Evolutionary conservation across 306 rosid genomes (phyloP), one percentile per base, ranked within the genome.

Genomic region (Corylus avellana): DNA sequence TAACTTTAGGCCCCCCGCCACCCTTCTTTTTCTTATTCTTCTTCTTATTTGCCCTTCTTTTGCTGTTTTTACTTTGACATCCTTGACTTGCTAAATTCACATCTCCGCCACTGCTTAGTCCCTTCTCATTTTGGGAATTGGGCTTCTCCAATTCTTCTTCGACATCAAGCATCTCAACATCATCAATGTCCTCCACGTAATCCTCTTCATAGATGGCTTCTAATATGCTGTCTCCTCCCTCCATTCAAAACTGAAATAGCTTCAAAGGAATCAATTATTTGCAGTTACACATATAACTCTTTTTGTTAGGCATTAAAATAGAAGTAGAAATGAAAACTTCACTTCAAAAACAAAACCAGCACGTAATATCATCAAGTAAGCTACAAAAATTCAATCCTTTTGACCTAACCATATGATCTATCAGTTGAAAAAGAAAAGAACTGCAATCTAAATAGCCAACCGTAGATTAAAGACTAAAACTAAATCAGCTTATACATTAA

Each of bases 121-220:
- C 89, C 72, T 35, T 54, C 74, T 54, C 82, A 58, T 64, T 72
- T 3, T 27, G 74, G 6, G 84, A 77, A 73, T 73, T 69, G 29
- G 64, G 75, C n/a, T 89, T 91, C 77, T 91, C 78, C 47, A 95
- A 66, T 79, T 92, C 98, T 85, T 91, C 97, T 80, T 94, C 98
- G 18, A 91, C 82, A 80, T 92, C 98, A 12, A 83, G 22, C 98
- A 95, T 95, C 32, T 95, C 98, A 76, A 95, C 92, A 67, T 94
- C 87, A 1, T 82, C 86, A 42, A 39, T 75, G 62, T 78, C 83
- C 20, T 85, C 92, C 12, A 85, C 48, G 48, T 67, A 64, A 54
- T 82, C 90, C 1, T 87, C 96, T 69, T 90, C 95, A 16, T 78
- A 64, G 73, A 94, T 82, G 63, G 91, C 85, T 50, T 91, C 94